Percentiles rank a stretch among this genome's conserved stretches.
phyloP scores from a whole-genome alignment of 2,329 filamentous ascomycete species.

The Scytalidium sp. region DNA sequence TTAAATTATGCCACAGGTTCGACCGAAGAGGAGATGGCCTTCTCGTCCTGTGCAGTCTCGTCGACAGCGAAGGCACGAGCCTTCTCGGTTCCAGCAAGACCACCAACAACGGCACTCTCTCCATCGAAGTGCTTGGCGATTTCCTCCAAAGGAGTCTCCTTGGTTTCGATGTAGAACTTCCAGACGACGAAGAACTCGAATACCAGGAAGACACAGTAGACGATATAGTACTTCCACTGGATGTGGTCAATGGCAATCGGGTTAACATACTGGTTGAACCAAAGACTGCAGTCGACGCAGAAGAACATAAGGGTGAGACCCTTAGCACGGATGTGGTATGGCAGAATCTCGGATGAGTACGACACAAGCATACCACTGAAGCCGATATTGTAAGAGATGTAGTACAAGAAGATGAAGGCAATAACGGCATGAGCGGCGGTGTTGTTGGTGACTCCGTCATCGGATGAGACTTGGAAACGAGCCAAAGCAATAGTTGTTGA shows the following conservation, averaged over 20 bases:
- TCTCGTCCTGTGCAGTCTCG: too few species aligned
- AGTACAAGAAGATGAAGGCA: slow-evolving; percentile 44
- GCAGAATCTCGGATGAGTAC: slow-evolving; percentile 9
- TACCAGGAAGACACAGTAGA: slow-evolving; percentile 34
- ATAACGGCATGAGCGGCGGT: slow-evolving; percentile 17
- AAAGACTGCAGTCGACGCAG: slow-evolving; percentile 32
- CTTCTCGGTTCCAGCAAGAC: slow-evolving; percentile 19
- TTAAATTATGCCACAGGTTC: too few species aligned
- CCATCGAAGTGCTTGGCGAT: slow-evolving; percentile 43
- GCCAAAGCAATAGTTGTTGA: too few species aligned
- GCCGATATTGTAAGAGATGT: slow-evolving; percentile 34
- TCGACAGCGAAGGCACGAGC: too few species aligned
- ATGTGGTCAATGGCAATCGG: slow-evolving; percentile 46
- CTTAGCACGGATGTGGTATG: slow-evolving; percentile 3
- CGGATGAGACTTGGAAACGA: not conserved
- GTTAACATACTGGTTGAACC: slow-evolving; percentile 53
- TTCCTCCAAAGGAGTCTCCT: slow-evolving; percentile 40
- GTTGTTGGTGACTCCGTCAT: slow-evolving; percentile 13
- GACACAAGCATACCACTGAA: slow-evolving; percentile 7
- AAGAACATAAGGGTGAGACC: slow-evolving; percentile 32
- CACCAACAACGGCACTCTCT: slow-evolving; percentile 32
- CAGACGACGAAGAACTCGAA: slow-evolving; percentile 23
- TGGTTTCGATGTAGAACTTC: slow-evolving; percentile 37
- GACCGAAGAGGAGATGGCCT: too few species aligned
- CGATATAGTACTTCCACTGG: slow-evolving; percentile 38